A percentile compares a stretch with the other conserved stretches of the same genome.
Conservation (phyloP, 2,329 filamentous ascomycete species). For the Rhinocladiella mackenziei region DNA sequence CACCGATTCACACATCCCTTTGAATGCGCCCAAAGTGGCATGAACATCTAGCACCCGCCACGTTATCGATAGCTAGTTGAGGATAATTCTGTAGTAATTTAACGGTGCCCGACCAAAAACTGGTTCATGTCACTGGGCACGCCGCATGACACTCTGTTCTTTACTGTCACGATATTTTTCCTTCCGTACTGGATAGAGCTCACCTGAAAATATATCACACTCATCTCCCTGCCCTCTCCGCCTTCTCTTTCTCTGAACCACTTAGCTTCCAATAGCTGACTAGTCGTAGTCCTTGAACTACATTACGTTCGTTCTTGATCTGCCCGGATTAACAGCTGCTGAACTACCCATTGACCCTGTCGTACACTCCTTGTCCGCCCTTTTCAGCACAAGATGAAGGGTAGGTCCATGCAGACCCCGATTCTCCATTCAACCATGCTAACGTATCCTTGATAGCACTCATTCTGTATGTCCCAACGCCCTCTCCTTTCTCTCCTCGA, state of each 20-base stretch:
- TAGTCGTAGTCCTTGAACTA: slow-evolving; percentile 16
- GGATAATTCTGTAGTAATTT: too few species aligned
- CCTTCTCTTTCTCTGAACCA: slow-evolving; percentile 21
- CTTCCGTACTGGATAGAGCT: too few species aligned
- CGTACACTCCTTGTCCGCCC: too few species aligned
- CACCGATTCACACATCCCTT: too few species aligned
- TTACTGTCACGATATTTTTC: too few species aligned
- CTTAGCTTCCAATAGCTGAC: neutral
- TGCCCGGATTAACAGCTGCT: neutral
- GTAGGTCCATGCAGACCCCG: slow-evolving; percentile 33
- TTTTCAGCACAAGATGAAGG: slow-evolving; percentile 47
- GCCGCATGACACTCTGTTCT: too few species aligned
- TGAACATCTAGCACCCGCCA: too few species aligned
- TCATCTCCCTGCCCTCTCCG: neutral
- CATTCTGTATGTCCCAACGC: slow-evolving; percentile 22
- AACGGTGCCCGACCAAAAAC: too few species aligned
- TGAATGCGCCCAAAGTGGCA: too few species aligned
- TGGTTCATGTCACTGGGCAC: too few species aligned
- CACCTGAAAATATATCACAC: slow-evolving; percentile 17
- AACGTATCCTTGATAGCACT: slow-evolving; percentile 21
- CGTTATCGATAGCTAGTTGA: too few species aligned
- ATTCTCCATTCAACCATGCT: slow-evolving; percentile 8
- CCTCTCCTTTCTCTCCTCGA: slow-evolving; percentile 17
- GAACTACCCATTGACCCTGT: neutral
- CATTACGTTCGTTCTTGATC: slow-evolving; percentile 18